Conservation (phyloP, 1,284 basidiomycete genomes). For the Ustilago xerochloae region DNA sequence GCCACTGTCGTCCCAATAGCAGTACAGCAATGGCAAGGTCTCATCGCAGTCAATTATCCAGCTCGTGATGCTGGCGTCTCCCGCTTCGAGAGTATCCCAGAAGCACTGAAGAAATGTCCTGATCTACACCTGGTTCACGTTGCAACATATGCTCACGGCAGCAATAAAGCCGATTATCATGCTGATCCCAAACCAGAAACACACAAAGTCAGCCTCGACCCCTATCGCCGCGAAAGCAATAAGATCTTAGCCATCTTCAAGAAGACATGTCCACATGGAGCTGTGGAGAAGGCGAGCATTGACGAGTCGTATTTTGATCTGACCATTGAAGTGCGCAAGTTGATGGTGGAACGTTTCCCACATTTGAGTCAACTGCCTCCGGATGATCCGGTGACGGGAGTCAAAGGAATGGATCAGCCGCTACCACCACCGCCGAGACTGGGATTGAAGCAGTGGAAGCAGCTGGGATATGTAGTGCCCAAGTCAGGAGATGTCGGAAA, state of each 20-base stretch:
- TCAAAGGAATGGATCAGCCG: conserved; percentile 79
- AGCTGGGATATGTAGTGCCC: conserved; percentile 79
- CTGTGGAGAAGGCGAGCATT: conserved; percentile 74
- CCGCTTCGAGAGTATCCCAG: conserved; percentile 69
- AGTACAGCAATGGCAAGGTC: conserved; percentile 87
- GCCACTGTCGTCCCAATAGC: conserved; percentile 79
- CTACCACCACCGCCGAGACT: conserved; percentile 79
- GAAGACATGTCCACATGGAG: conserved; percentile 77
- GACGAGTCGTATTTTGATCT: conserved; percentile 71
- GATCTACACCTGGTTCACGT: conserved; percentile 88
- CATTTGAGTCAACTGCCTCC: conserved; percentile 72
- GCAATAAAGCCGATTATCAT: conserved; percentile 85
- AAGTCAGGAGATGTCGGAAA: conserved; percentile 70
- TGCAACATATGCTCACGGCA: conserved; percentile 76
- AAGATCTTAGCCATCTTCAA: conserved; percentile 90
- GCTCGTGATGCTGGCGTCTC: conserved; percentile 90
- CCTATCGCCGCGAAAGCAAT: conserved; percentile 87
- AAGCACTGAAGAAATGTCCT: conserved; percentile 82
- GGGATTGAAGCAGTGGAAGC: conserved; percentile 75
- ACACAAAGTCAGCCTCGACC: conserved; percentile 95
- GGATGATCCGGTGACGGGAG: conserved; percentile 23
- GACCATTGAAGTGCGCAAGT: conserved; percentile 63
- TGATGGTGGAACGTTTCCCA: conserved; percentile 72
- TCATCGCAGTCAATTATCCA: conserved; percentile 95
- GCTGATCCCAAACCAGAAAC: conserved; percentile 81